Base-by-base conservation (phyloP, 495 filamentous ascomycete genomes). In the Lasiosphaeriaceae sp. region DNA sequence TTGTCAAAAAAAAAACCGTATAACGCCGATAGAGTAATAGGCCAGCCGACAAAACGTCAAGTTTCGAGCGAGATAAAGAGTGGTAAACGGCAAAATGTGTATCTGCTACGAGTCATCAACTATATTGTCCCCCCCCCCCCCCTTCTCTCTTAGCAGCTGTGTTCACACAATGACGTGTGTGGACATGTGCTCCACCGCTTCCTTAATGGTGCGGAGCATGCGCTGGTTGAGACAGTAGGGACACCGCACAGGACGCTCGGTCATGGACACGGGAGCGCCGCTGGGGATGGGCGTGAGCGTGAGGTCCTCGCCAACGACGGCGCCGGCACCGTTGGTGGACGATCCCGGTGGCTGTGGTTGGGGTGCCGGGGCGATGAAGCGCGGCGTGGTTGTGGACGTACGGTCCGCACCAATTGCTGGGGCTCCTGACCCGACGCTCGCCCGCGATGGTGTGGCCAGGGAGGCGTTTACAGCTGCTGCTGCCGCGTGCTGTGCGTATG, bases 171-270 rank as follows among this genome's bases (percentile, higher is more conserved):
- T 72, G 14, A 83, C 80, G 52, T 83, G 80, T 29, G 77, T 82
- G 46, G 75, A 78, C 79, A 83, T 76, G 57, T 83, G 80, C 67
- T 83, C 79, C 2, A 83, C 80, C 12, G 80, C 79, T 64, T 82
- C 80, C 67, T 82, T 81, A 39, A 83, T 77, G 14, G 68, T 80
- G 35, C 77, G 71, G 58, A 83, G 76, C 79, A 80, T 79, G 8
- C 79, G 70, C 66, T 78, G 77, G 56, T 83, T 83, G 21, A 82
- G 68, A 55, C 80, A 83, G 60, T 79, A 83, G 5, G 80, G 80
- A 48, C 80, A 83, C 22, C 78, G 70, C 0, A 83, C 64, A n/a
- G 79, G 77, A 29, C 72, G 67, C 19, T 83, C 79, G 2, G 69
- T 69, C 14, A 66, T 64, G 7, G 73, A 66, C n/a, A 75, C 67